Percentiles rank a stretch among this genome's conserved stretches.
These are phyloP conservation scores for Penicillium desertorum DNA, from an alignment of 495 filamentous ascomycete species.

Conservation along the genomic window DNA sequence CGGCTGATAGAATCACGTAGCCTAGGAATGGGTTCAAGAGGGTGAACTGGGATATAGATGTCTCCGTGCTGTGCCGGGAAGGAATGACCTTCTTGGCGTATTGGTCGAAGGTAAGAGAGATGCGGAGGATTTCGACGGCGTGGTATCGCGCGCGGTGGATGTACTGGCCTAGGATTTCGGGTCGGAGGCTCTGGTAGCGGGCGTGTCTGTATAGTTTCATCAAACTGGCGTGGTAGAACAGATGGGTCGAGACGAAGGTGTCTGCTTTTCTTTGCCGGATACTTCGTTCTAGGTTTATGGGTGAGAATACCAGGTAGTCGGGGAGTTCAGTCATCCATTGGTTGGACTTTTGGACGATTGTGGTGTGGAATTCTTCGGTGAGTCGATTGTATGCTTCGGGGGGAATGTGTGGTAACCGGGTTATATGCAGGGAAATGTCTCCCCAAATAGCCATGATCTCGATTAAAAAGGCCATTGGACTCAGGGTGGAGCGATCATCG, in stretches of 20 bases:
- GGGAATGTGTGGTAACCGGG: constrained; percentile 53
- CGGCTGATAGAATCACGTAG: constrained; percentile 45
- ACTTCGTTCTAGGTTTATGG: constrained; percentile 50
- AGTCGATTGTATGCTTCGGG: constrained; percentile 39
- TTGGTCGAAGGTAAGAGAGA: constrained; percentile 31
- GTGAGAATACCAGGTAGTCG: constrained; percentile 46
- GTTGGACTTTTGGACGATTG: constrained; percentile 49
- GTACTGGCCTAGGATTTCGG: constrained; percentile 34
- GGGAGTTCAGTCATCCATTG: constrained; percentile 49
- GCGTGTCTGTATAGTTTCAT: constrained; percentile 64
- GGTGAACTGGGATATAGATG: constrained; percentile 10
- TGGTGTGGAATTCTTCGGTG: constrained; percentile 53
- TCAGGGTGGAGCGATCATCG: constrained; percentile 39
- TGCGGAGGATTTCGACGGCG: constrained; percentile 43
- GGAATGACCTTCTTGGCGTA: constrained; percentile 25
- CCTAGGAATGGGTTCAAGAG: constrained; percentile 46
- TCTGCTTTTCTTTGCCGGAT: constrained; percentile 48
- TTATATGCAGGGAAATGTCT: constrained; percentile 58
- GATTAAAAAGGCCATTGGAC: constrained; percentile 60
- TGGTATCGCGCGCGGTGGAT: constrained; percentile 43
- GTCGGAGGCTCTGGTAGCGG: constrained; percentile 37
- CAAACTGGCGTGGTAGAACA: constrained; percentile 59
- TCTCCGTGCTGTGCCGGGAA: constrained; percentile 22
- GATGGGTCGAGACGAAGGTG: constrained; percentile 58
- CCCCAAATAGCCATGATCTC: constrained; percentile 63